phyloP scores from a whole-genome alignment of 257 asterid genomes.

The Asclepias syriaca region DNA sequence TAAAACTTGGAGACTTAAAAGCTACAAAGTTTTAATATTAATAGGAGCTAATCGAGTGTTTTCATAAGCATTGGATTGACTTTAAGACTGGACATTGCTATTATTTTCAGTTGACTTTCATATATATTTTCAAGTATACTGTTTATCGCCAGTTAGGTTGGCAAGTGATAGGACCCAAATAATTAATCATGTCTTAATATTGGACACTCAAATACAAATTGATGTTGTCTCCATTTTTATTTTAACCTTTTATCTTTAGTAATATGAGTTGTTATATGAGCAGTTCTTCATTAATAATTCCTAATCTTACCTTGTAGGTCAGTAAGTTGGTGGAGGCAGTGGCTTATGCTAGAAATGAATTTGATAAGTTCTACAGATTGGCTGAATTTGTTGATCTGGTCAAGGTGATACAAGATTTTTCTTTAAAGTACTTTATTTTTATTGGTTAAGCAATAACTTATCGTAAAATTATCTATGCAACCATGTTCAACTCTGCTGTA shows the following conservation, averaged over 20 bases:
- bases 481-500: not conserved
- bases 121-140: not conserved
- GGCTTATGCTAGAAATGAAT: slow-evolving; percentile 57
- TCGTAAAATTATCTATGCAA: not conserved
- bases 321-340: slow-evolving; percentile 74
- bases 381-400: slow-evolving; percentile 57
- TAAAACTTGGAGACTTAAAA: not conserved
- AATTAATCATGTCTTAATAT: not conserved
- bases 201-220: not conserved
- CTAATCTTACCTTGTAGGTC: slow-evolving; percentile 31
- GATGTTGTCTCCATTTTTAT: not conserved
- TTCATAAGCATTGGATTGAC: not conserved
- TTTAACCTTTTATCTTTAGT: not conserved
- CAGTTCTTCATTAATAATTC: not conserved
- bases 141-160: not conserved
- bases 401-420: slow-evolving; percentile 42
- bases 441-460: not conserved
- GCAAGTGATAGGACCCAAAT: not conserved
- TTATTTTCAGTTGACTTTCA: not conserved
- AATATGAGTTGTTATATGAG: not conserved
- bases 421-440: not conserved
- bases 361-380: slow-evolving; percentile 53
- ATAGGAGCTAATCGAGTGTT: not conserved
- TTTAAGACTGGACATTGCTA: not conserved
- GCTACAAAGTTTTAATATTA: not conserved